Evolutionary conservation across 2,329 filamentous ascomycete species (phyloP), one percentile per base, ranked within the genome.

Genomic region (Calonectria naviculata): DNA sequence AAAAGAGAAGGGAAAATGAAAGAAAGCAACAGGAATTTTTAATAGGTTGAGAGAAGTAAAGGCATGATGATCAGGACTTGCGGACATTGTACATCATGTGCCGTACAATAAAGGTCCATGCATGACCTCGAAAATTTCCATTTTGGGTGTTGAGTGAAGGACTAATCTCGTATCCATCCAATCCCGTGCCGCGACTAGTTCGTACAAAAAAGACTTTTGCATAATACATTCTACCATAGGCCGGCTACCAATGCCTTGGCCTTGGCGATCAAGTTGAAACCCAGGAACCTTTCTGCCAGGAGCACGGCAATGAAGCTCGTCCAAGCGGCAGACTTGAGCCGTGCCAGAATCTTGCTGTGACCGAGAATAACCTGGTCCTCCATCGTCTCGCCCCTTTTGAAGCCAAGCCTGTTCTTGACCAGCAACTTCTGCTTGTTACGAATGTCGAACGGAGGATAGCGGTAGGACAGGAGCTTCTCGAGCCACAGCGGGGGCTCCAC

Each of bases 401-500:
- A 58, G 5, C 52, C 29, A 4, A 58, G 21, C 2, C 10, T 26
- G 34, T 36, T 36, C 34, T 38, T 24, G 52, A 58, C 31, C 13
- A 36, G 52, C 31, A 58, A 19, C 52, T 58, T 58, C 31, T 36
- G 31, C 52, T 58, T 58, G 52, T 58, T 19, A 21, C 52, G 34
- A 8, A 58, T 38, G 52, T 58, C 21, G 7, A 58, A 63, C 6
- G 60, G 60, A n/a, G 60, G 41, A 26, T 63, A 63, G 29, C 29
- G 29, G 38, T 24, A 34, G 5, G 10, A n/a, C 41, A 47, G 47
- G 26, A 63, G 44, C 36, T 7, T 24, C 15, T 81, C 78, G 29
- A 78, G 42, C 81, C 80, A 81, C 17, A 34, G 58, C 0, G 81
- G 81, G 13, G 78, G 68, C 26, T 76, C 61, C 26, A 78, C 71